These are phyloP conservation scores for Populus alba DNA, from an alignment of 345 rosid genomes.

Conservation along the genomic window DNA sequence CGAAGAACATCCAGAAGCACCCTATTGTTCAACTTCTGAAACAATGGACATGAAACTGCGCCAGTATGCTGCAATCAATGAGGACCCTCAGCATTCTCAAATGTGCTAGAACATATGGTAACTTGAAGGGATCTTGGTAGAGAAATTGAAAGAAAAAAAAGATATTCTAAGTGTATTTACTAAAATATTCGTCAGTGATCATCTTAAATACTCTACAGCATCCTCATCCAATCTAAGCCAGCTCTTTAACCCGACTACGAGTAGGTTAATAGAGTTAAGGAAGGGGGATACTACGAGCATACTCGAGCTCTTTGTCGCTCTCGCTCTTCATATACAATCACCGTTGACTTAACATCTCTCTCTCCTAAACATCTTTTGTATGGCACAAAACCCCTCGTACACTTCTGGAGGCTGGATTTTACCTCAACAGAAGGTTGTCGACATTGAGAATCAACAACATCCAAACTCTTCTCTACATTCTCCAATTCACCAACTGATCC, in stretches of 20 bases:
- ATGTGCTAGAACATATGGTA: not conserved
- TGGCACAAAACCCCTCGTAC: slow-evolving; percentile 51
- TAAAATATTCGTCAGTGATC: not conserved
- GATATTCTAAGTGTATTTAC: not conserved
- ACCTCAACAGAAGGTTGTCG: slow-evolving; percentile 13
- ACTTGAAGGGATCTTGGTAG: not conserved
- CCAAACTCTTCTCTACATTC: slow-evolving; percentile 38
- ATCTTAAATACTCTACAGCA: not conserved
- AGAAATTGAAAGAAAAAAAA: not conserved
- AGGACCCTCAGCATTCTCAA: not conserved
- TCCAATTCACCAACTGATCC: slow-evolving; percentile 38
- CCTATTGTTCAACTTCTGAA: not conserved
- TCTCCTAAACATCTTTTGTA: slow-evolving; percentile 68
- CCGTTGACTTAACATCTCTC: slow-evolving; percentile 41
- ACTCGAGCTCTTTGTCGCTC: slow-evolving; percentile 45
- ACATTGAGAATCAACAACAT: slow-evolving; percentile 33
- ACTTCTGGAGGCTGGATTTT: slow-evolving; percentile 5
- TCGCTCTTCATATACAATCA: slow-evolving; percentile 40
- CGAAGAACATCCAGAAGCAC: not conserved
- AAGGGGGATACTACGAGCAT: slow-evolving; percentile 33
- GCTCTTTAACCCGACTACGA: not conserved
- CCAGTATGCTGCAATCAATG: not conserved
- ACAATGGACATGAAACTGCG: not conserved
- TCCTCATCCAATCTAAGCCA: not conserved
- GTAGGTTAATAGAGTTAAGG: not conserved